Evolutionary conservation across 192 early-diverging fungal genomes (phyloP).

Genomic region (Chytriomyces confervae): DNA sequence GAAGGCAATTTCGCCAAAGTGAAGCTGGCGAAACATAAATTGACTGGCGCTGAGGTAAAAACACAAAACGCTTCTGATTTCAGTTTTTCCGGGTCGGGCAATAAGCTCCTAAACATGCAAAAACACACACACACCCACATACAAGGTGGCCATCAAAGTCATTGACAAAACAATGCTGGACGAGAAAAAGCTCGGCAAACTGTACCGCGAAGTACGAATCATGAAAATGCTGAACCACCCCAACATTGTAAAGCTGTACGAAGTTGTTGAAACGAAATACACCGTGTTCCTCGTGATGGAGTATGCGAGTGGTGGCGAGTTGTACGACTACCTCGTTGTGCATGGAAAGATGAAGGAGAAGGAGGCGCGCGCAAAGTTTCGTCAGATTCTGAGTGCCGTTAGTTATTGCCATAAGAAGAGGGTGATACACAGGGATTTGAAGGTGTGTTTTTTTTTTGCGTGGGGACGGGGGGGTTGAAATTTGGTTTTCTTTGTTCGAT

Average conservation of each 20-base stretch:
- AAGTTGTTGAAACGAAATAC: slow-evolving; percentile 87
- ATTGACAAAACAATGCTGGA: slow-evolving; percentile 68
- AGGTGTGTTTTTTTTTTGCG: slow-evolving; percentile 55
- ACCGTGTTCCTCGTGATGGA: slow-evolving; percentile 97
- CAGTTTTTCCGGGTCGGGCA: too few species aligned
- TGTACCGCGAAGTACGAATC: slow-evolving; percentile 69
- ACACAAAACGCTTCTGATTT: too few species aligned
- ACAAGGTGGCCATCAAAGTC: slow-evolving; percentile 70
- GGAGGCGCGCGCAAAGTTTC: slow-evolving; percentile 63
- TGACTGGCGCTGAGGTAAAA: slow-evolving; percentile 58
- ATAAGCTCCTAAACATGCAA: too few species aligned
- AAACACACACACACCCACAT: too few species aligned
- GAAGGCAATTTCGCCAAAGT: slow-evolving; percentile 99
- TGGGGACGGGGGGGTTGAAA: too few species aligned
- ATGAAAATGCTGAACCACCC: slow-evolving; percentile 80
- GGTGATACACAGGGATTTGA: slow-evolving; percentile 55
- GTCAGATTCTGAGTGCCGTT: slow-evolving; percentile 67
- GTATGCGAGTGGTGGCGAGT: slow-evolving; percentile 88
- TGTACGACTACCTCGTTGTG: slow-evolving; percentile 95
- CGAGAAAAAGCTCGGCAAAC: slow-evolving; percentile 66
- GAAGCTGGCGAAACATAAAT: slow-evolving; percentile 86
- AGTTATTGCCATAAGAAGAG: slow-evolving; percentile 68
- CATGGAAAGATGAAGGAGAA: slow-evolving; percentile 79
- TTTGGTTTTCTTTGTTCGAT: too few species aligned
- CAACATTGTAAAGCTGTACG: slow-evolving; percentile 85